Evolutionary conservation across 2,329 filamentous ascomycete species (phyloP).

Genomic region (Ophiostoma australiae): DNA sequence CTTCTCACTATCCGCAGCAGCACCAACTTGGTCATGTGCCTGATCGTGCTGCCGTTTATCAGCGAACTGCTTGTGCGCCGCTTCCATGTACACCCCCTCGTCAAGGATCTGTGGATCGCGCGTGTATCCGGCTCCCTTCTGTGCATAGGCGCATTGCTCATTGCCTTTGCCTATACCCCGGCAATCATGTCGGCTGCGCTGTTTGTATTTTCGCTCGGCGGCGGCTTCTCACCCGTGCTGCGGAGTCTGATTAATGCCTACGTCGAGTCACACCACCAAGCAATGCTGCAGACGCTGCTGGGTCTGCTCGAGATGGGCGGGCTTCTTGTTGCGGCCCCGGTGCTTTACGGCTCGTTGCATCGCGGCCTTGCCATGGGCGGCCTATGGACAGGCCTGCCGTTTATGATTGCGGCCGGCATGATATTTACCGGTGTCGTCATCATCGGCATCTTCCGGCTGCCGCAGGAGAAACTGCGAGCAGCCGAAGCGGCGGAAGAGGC

Average conservation of each 20-base stretch:
- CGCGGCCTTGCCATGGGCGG: conserved; percentile 45
- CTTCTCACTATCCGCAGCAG: conserved; percentile 39
- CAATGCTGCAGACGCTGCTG: conserved; percentile 50
- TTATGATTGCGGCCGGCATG: conserved; percentile 37
- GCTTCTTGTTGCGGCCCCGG: conserved; percentile 43
- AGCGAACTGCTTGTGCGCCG: conserved; percentile 33
- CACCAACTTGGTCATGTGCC: conserved; percentile 38
- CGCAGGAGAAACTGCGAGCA: not conserved
- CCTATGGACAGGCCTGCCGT: conserved; percentile 48
- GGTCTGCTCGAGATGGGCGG: conserved; percentile 47
- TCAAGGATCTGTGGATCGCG: conserved; percentile 40
- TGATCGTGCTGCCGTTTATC: conserved; percentile 37
- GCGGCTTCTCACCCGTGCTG: conserved; percentile 41
- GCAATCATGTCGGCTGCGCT: conserved; percentile 38
- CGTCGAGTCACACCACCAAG: conserved; percentile 51
- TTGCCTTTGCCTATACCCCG: conserved; percentile 37
- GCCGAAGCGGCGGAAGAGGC: not conserved
- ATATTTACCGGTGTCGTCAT: not conserved
- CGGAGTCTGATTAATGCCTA: conserved; percentile 50
- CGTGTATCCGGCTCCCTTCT: conserved; percentile 36
- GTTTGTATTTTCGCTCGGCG: conserved; percentile 43
- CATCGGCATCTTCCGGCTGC: conserved; percentile 5
- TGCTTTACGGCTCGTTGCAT: conserved; percentile 45
- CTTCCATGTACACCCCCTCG: conserved; percentile 33
- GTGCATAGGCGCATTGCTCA: conserved; percentile 36